Base-by-base conservation (phyloP, 352 stramenopile species). In the Phytophthora hybrid region DNA sequence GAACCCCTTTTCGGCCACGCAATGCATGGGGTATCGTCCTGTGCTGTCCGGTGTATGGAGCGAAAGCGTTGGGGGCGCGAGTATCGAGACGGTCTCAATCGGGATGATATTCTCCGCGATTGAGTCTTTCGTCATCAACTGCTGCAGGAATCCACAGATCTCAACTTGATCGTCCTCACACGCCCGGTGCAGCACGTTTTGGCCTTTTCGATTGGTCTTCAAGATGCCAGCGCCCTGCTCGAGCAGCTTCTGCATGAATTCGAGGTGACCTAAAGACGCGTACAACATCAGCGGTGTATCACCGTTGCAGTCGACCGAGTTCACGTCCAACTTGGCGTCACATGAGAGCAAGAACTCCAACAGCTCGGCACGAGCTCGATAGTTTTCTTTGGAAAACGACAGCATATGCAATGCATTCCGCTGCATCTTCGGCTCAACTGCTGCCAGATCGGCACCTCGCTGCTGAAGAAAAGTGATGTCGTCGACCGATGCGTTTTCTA, bases 91-190 rank as follows among this genome's bases (percentile, higher is more conserved):
- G 4, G 18, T 55, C 37, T 77, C 69, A 1, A 31, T 16, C 9
- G 49, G 26, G 10, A 64, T 19, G 14, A 55, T 16, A 34, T 68
- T 54, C 61, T 74, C 67, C 2, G 55, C 44, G 21, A 65, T 59
- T 1, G 57, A 77, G 31, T 69, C 63, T 52, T 63, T 69, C 44
- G 76, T 31, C 61, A 83, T 73, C 10, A 78, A 51, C 18, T 65
- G 64, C 31, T 88, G 78, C 5, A 94, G 59, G 39, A 78, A 77
- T 2, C 53, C 71, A 18, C 81, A 87, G 32, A 84, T 63, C 66
- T 94, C 87, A 7, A 88, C 80, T 57, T 93, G 87, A 51, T 94
- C 87, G 13, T 79, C 57, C 10, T 85, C 76, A 37, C 87, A 94
- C 18, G 84, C 87, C 19, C 70, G 73, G 74, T 94, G 85, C n/a